These are phyloP conservation scores for Phycomyces blakesleeanus DNA, from an alignment of 192 early-diverging fungal genomes.

Conservation along the genomic window DNA sequence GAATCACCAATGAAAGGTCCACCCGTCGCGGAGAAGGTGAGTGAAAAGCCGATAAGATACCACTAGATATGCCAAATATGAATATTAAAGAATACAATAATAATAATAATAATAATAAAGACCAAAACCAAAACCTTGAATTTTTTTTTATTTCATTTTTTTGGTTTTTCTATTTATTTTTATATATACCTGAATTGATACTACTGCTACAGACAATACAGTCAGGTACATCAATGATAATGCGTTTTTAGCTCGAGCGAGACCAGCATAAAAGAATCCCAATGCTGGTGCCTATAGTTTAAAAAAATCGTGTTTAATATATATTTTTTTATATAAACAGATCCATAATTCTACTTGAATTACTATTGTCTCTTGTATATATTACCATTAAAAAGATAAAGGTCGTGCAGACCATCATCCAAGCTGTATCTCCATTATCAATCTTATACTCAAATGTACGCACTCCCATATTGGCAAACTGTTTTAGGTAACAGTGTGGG, in stretches of 20 bases:
- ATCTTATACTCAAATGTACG: too few relatives aligned
- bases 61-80: conserved; percentile 40
- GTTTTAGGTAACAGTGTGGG: background rate
- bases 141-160: background rate
- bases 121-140: too few relatives aligned
- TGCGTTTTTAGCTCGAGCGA: conserved; percentile 74
- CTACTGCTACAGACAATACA: conserved; percentile 66
- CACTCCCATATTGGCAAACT: too few relatives aligned
- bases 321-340: background rate
- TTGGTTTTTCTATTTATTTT: background rate
- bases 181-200: conserved; percentile 47
- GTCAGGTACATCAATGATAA: conserved; percentile 74
- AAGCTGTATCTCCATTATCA: conserved; percentile 53
- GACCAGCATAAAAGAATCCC: conserved; percentile 71
- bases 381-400: conserved; percentile 68
- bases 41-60: conserved; percentile 69
- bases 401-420: conserved; percentile 64
- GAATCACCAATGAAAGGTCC: conserved; percentile 72
- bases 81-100: background rate
- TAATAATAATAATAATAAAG: too few relatives aligned
- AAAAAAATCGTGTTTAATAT: background rate
- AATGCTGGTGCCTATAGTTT: conserved; percentile 52
- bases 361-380: background rate
- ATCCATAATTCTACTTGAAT: background rate
- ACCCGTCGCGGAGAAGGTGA: conserved; percentile 64